Base-by-base conservation (phyloP, 202 grass and related monocot genomes). In the Setaria italica region DNA sequence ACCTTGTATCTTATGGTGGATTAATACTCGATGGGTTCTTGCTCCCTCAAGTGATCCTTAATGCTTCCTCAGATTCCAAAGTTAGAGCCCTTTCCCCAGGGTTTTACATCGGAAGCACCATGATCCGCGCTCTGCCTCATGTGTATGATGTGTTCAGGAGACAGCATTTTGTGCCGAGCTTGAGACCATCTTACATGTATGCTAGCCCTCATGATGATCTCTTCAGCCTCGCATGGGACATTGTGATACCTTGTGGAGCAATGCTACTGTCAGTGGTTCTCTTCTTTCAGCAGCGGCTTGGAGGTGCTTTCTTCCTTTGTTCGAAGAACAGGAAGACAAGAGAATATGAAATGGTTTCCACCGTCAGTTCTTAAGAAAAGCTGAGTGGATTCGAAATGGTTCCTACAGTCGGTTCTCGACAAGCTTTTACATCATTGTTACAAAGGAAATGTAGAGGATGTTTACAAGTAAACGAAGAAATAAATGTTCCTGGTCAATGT, bases 41-140 rank as follows among this genome's bases (percentile, higher is more conserved):
- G 74, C 88, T 98, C 35, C 95, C 95, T 82, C 93, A 98, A 82
- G 82, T 94, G 43, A 80, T 94, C 70, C 85, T 95, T 53, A 94
- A 95, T 43, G 60, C 70, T 6, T 95, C 90, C 71, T 94, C 88
- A 15, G 71, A 83, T 54, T 92, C 95, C 47, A 98, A 91, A 82
- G 84, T 94, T 39, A 89, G 72, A 79, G 91, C 90, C 15, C 90
- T 98, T 62, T 86, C 85, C 63, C 62, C 62, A 11, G 88, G 82
- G 43, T 98, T 98, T 72, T 98, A 94, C 84, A 46, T 95, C 15
- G 95, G 95, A 76, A 87, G 56, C 74, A 92, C 91, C 54, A 16
- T 73, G 6, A 86, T 94, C 21, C 93, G 93, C 1, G 89, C 49
- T 4, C 75, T 94, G 41, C 95, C 95, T 16, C 95, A 98, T 79